A percentile compares a stretch with the other conserved stretches of the same genome.
These are phyloP conservation scores for Pseudohyphozyma bogoriensis DNA, from an alignment of 768 basidiomycete species.

Conservation along the genomic window DNA sequence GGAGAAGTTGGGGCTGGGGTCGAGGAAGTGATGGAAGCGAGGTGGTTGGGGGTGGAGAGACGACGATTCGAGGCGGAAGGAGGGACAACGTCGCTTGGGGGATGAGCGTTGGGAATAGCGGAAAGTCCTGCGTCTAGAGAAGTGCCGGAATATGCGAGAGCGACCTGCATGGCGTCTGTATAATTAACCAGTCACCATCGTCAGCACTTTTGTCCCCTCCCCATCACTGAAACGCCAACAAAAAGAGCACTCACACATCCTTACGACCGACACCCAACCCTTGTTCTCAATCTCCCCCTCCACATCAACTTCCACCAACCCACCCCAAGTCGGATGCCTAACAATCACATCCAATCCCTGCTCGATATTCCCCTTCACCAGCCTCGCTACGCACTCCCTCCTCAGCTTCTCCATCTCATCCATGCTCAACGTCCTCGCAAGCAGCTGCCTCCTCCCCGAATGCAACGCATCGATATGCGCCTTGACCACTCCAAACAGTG, in stretches of 20 bases:
- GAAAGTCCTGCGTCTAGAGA: neutral
- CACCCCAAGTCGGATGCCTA: slow-evolving; percentile 85
- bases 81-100: neutral
- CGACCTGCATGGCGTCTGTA: slow-evolving; percentile 58
- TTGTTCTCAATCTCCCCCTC: slow-evolving; percentile 2
- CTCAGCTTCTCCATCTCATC: slow-evolving; percentile 77
- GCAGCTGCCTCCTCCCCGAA: slow-evolving; percentile 77
- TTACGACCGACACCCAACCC: slow-evolving; percentile 5
- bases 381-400: slow-evolving; percentile 71
- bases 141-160: slow-evolving; percentile 55
- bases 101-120: neutral
- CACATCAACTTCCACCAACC: slow-evolving; percentile 54
- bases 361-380: slow-evolving; percentile 80
- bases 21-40: neutral
- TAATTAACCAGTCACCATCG: slow-evolving; percentile 38
- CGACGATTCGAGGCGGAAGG: neutral
- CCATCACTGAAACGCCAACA: too few species aligned
- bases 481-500: slow-evolving; percentile 71
- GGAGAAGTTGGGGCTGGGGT: slow-evolving; percentile 31
- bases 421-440: slow-evolving; percentile 68
- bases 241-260: slow-evolving; percentile 15
- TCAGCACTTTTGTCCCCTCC: neutral
- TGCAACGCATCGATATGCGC: slow-evolving; percentile 86
- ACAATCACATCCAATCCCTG: slow-evolving; percentile 93
- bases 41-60: slow-evolving; percentile 3